A percentile compares a stretch with the other conserved stretches of the same genome.
phyloP scores from a whole-genome alignment of 129 eudicot genomes.

The Artemisia annua region DNA sequence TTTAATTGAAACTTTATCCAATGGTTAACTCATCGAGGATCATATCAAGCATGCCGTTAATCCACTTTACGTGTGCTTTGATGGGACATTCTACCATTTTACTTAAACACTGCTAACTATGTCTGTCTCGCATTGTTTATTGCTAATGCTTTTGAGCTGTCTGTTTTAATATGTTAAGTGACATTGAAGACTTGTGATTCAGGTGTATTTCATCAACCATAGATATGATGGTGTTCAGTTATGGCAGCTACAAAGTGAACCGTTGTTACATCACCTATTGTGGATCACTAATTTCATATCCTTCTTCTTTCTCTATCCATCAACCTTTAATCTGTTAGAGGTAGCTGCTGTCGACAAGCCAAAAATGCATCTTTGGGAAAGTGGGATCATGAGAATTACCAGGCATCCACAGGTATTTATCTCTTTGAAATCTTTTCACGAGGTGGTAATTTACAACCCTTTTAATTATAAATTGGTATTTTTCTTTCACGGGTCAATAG shows the following conservation, averaged over 20 bases:
- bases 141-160: neutral
- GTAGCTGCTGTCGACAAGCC: constrained; percentile 99
- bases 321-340: constrained; percentile 91
- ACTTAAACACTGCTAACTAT: neutral
- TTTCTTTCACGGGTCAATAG: neutral
- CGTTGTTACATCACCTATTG: constrained; percentile 66
- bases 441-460: neutral
- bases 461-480: neutral
- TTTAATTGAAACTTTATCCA: neutral
- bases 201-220: constrained; percentile 89
- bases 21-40: neutral
- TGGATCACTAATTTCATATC: constrained; percentile 78
- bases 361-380: constrained; percentile 99
- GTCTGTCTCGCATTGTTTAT: constrained; percentile 3
- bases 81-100: neutral
- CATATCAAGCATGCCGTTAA: constrained; percentile 3
- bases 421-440: neutral
- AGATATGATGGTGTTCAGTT: constrained; percentile 93
- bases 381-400: constrained; percentile 98
- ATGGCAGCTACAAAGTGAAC: constrained; percentile 87
- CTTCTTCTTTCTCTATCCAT: constrained; percentile 90
- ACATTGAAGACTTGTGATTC: constrained; percentile 24
- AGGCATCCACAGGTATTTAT: constrained; percentile 92
- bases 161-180: neutral
- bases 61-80: constrained; percentile 1